phyloP scores from a whole-genome alignment of 805 yeast species.

The Lipomyces starkeyi region DNA sequence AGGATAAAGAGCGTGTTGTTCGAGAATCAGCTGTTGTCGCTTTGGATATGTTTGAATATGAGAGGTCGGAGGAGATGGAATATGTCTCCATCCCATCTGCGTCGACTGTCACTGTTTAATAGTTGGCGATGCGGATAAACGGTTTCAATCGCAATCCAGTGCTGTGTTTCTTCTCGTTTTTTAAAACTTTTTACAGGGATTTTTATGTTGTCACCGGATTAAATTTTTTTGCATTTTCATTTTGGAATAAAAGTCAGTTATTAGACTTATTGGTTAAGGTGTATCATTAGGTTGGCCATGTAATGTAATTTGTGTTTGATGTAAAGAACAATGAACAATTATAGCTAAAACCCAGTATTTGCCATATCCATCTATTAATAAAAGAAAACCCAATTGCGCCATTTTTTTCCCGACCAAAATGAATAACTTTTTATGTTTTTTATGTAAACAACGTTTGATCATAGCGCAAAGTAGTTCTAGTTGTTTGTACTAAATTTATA shows the following conservation, averaged over 20 bases:
- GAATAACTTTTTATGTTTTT: not conserved
- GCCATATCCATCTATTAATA: not conserved
- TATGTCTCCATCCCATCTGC: slow-evolving; percentile 22
- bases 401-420: not conserved
- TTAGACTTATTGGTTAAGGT: not conserved
- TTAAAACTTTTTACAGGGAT: not conserved
- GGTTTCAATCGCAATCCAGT: not conserved
- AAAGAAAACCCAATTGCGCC: not conserved
- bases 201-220: not conserved
- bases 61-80: slow-evolving; percentile 47
- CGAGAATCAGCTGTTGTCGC: slow-evolving; percentile 98
- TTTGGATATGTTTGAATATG: slow-evolving; percentile 96
- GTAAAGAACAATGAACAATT: not conserved
- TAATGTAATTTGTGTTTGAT: not conserved
- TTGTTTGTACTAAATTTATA: slow-evolving; percentile 95
- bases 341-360: not conserved
- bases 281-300: not conserved
- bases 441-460: too few relatives aligned
- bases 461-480: slow-evolving; percentile 43
- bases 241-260: not conserved
- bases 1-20: slow-evolving; percentile 86
- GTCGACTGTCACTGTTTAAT: slow-evolving; percentile 3
- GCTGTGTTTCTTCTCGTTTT: not conserved
- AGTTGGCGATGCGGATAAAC: not conserved
- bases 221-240: not conserved